A percentile compares a stretch with the other conserved stretches of the same genome.
Conservation (phyloP, 768 basidiomycete genomes). For the Suillus spraguei region DNA sequence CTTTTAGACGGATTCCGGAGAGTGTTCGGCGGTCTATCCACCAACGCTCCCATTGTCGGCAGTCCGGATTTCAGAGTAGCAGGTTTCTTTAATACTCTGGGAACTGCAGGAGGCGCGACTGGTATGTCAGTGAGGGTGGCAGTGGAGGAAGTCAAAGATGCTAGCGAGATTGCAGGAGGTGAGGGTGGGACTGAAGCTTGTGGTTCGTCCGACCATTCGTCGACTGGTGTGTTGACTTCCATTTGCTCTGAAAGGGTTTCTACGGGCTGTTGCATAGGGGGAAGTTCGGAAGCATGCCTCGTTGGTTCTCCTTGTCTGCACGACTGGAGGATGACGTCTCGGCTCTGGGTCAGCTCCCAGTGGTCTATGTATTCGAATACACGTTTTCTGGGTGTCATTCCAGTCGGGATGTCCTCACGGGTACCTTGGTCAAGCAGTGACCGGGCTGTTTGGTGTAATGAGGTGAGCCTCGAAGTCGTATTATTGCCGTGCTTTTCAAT, state of each 20-base stretch:
- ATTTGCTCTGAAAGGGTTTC: conserved; percentile 30
- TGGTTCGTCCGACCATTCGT: conserved; percentile 17
- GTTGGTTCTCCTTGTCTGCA: conserved; percentile 44
- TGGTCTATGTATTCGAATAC: conserved; percentile 67
- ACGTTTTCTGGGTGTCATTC: conserved; percentile 77
- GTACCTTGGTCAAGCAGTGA: conserved; percentile 58
- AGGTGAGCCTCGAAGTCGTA: conserved; percentile 45
- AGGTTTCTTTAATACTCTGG: conserved; percentile 26
- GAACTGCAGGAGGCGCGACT: conserved; percentile 13
- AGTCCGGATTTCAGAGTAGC: conserved; percentile 23
- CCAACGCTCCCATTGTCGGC: conserved; percentile 28
- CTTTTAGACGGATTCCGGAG: conserved; percentile 35
- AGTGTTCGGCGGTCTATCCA: conserved; percentile 37
- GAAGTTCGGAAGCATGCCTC: conserved; percentile 35
- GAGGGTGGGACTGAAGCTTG: conserved; percentile 20
- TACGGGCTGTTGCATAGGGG: conserved; percentile 37
- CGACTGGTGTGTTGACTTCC: conserved; percentile 18
- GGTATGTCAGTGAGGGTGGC: conserved; percentile 23
- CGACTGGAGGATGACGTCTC: conserved; percentile 58
- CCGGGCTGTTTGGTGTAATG: conserved; percentile 52
- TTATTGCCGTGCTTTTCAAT: conserved; percentile 47
- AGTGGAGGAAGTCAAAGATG: conserved; percentile 43
- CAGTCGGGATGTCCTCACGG: conserved; percentile 66
- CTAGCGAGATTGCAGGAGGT: conserved; percentile 34
- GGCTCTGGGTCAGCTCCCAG: conserved; percentile 70